A percentile compares a stretch with the other conserved stretches of the same genome.
Conservation (phyloP, 495 filamentous ascomycete species). For the Penicillium paradoxum region DNA sequence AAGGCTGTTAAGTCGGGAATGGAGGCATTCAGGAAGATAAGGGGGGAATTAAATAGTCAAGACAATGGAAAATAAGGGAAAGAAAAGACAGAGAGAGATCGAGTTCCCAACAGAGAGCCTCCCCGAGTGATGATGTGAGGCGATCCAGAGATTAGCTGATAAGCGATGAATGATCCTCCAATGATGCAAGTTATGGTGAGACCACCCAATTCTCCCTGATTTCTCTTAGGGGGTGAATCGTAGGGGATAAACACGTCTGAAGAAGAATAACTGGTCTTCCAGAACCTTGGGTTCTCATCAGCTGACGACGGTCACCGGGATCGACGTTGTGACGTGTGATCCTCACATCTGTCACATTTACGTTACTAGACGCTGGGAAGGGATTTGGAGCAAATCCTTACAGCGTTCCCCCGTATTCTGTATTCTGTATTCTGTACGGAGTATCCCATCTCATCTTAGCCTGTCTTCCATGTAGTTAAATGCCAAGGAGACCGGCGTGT, state of each 20-base stretch:
- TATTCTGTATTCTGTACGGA: background rate
- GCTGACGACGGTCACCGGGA: constrained; percentile 6
- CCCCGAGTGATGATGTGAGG: background rate
- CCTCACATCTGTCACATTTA: background rate
- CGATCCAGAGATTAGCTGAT: constrained; percentile 8
- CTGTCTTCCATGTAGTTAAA: background rate
- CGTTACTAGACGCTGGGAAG: background rate
- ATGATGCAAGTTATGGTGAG: constrained; percentile 10
- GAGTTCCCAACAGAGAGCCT: background rate
- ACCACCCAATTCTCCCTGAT: background rate
- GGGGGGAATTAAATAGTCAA: background rate
- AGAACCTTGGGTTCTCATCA: background rate
- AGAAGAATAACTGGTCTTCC: too few relatives aligned
- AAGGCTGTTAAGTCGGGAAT: background rate
- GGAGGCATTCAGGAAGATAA: background rate
- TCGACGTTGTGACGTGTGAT: constrained; percentile 7
- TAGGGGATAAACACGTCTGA: too few relatives aligned
- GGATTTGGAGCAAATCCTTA: too few relatives aligned
- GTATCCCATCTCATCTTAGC: background rate
- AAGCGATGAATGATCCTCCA: background rate
- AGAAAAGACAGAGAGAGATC: constrained; percentile 7
- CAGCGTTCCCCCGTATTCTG: background rate
- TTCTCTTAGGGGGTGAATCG: too few relatives aligned
- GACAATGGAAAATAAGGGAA: background rate
- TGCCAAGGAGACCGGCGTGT: background rate